Base-by-base conservation (phyloP, 345 rosid genomes). In the Triadica sebifera region DNA sequence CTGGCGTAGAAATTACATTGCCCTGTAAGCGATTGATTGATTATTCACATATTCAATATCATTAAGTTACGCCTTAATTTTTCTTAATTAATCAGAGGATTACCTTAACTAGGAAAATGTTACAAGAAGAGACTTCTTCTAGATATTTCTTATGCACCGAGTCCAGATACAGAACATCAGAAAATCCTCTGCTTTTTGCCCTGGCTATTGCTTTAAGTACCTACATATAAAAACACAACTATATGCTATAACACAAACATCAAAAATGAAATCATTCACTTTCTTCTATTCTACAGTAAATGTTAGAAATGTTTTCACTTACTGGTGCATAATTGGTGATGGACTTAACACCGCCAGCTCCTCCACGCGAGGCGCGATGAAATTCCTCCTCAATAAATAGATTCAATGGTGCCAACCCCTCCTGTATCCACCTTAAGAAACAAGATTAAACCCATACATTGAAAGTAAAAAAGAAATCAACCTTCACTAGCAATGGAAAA, bases 111-210 rank as follows among this genome's bases (percentile, higher is more conserved):
- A 91, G 53, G 77, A 94, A 94, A 65, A 94, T 85, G 77, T 92
- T 94, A 76, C 95, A 86, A 72, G 97, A 84, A 76, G 98, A 92
- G 17, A 88, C 96, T 76, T 94, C 98, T 83, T 94, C 97, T 58
- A 94, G 15, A 64, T 89, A 70, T 71, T 88, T 88, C 74, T 79
- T 84, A 50, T 81, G 79, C 39, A 83, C 84, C 0, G 97, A 86
- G 74, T 92, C 98, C n/a, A 94, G 95, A 78, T 88, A 94, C 76
- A 94, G 47, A 50, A 90, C 94, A 79, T 94, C 97, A 12, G 93
- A 88, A 76, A 89, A 90, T 66, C 98, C 97, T 69, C 86, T 85
- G 80, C 58, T 76, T 80, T 90, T 94, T 6, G 97, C 97, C 73
- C 85, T 88, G 65, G 67, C 65, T 65, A 89, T 57, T 64, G 90